These are phyloP conservation scores for Cyberlindnera mrakii DNA, from an alignment of 805 yeast species.

Conservation along the genomic window DNA sequence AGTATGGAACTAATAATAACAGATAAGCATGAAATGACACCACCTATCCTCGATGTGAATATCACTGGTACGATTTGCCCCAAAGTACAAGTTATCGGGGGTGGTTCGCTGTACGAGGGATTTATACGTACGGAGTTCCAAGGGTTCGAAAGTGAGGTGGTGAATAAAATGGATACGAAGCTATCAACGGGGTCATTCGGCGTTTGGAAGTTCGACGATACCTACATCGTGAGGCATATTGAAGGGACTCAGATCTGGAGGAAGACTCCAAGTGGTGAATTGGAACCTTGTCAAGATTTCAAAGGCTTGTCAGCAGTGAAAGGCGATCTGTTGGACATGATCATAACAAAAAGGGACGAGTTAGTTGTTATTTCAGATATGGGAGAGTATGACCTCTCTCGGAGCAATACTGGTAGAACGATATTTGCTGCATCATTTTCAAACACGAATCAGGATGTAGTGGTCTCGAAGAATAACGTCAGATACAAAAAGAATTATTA, in stretches of 20 bases:
- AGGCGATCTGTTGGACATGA: conserved; percentile 15
- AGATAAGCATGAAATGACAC: conserved; percentile 1
- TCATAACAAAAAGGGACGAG: not conserved
- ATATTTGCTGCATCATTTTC: not conserved
- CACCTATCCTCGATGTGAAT: conserved; percentile 20
- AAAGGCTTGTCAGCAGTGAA: conserved; percentile 5
- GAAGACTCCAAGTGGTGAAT: not conserved
- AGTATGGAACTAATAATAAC: not conserved
- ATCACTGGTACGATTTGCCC: conserved; percentile 15
- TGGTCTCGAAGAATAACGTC: not conserved
- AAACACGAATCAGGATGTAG: not conserved
- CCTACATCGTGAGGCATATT: conserved; percentile 5
- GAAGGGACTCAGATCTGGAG: conserved; percentile 5
- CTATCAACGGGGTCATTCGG: conserved; percentile 2
- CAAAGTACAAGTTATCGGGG: conserved; percentile 22
- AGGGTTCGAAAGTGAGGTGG: conserved; percentile 9
- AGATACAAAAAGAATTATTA: conserved; percentile 1
- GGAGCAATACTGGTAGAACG: not conserved
- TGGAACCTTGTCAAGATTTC: conserved; percentile 4
- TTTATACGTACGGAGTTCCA: conserved; percentile 17
- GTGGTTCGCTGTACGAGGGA: conserved; percentile 14
- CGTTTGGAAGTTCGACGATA: conserved; percentile 15
- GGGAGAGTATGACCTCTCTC: conserved; percentile 11
- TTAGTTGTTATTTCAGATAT: conserved; percentile 9
- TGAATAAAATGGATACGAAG: not conserved